phyloP scores from a whole-genome alignment of 2,329 filamentous ascomycete species.

The Fusarium falciforme region DNA sequence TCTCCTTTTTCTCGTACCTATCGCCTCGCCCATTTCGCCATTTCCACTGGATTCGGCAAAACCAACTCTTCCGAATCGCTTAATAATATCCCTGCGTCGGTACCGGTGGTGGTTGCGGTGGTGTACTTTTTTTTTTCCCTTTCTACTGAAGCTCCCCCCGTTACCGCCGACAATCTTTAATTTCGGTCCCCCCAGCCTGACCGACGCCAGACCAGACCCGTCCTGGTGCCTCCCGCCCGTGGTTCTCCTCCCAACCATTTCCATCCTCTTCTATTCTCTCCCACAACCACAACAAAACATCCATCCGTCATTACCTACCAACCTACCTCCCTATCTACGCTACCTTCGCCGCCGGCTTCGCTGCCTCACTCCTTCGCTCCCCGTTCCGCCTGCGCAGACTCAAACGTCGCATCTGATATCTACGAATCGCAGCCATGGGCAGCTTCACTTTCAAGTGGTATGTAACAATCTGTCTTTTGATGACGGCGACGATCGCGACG shows the following conservation, averaged over 20 bases:
- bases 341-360: constrained; percentile 21
- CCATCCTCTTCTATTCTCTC: constrained; percentile 19
- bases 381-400: constrained; percentile 22
- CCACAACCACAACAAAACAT: constrained; percentile 37
- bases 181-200: constrained; percentile 43
- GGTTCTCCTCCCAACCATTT: constrained; percentile 40
- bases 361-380: constrained; percentile 21
- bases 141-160: constrained; percentile 19
- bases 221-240: constrained; percentile 36
- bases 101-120: constrained; percentile 22
- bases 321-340: constrained; percentile 19
- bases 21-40: constrained; percentile 10
- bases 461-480: constrained; percentile 47
- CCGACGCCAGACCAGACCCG: constrained; percentile 40
- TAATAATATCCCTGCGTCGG: constrained; percentile 33
- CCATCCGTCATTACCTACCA: constrained; percentile 11
- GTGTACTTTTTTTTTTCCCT: constrained; percentile 26
- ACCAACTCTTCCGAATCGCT: constrained; percentile 30
- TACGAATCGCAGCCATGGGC: constrained; percentile 63
- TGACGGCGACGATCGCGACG: constrained; percentile 20
- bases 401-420: constrained; percentile 26
- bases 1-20: constrained; percentile 6
- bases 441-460: constrained; percentile 79
- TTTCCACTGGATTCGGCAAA: constrained; percentile 33
- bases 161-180: constrained; percentile 43